Base-by-base conservation (phyloP, 768 basidiomycete genomes). In the Naganishia friedmannii region DNA sequence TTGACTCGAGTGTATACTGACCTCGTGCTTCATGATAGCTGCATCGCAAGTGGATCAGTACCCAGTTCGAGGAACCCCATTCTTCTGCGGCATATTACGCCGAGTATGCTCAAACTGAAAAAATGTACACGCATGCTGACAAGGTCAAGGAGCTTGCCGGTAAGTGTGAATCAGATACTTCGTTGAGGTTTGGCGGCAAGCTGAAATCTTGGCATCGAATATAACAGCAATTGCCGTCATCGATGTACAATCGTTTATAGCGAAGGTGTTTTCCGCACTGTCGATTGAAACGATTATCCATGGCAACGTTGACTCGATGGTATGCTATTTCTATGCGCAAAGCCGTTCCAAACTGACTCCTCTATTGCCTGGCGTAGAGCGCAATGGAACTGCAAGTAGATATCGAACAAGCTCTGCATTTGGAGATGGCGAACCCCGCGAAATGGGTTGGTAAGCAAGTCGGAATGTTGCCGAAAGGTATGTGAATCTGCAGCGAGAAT, bases 221-320 rank as follows among this genome's bases (percentile, higher is more conserved):
- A 10, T 42, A 13, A 42, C 42, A 51, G 48, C 23, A 7, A 51
- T 51, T 12, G 48, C 3, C 3, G 4, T 23, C 4, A 86, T 87
- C 60, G 90, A 93, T 66, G 80, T 98, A 8, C 83, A 88, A 72
- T 79, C 77, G 1, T 90, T 93, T 75, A 85, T n/a, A n/a, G n/a
- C 85, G 13, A 79, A 78, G 28, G 72, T 95, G 15, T 82, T 96
- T 15, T 85, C 86, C 2, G 83, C 87, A 55, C 82, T 90, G 53
- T 85, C 89, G 73, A 83, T 92, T 56, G 86, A 88, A 58, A 88
- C 89, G 28, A 83, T 98, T 28, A 88, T 90, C 2, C 83, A 88
- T 37, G 96, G 96, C 2, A 98, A 98, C 80, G 83, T 97, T 66
- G 85, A 85, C 74, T 88, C 90, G 76, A 88, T 93, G 79, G 91